Conservation (phyloP, 2,329 filamentous ascomycete species). For the Penicillium griseofulvum region DNA sequence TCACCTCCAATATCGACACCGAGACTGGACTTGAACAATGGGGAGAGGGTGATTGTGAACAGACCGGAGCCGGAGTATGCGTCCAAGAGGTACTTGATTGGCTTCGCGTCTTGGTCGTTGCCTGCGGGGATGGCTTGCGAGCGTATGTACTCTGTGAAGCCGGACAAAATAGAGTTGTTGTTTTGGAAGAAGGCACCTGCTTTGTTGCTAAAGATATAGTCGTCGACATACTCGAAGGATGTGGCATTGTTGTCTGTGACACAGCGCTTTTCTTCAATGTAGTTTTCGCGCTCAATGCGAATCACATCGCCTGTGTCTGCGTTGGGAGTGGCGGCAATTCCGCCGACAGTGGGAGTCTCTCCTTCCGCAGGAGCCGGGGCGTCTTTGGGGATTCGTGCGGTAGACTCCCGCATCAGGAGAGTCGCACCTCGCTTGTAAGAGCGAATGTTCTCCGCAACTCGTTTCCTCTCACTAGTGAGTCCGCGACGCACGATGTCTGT, state of each 20-base stretch:
- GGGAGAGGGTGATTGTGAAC: slow-evolving; percentile 90
- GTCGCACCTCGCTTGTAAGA: slow-evolving; percentile 82
- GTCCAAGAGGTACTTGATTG: slow-evolving; percentile 86
- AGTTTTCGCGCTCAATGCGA: slow-evolving; percentile 56
- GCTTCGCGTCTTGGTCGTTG: slow-evolving; percentile 33
- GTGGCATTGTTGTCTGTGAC: slow-evolving; percentile 80
- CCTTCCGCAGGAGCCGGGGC: slow-evolving; percentile 11
- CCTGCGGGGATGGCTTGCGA: slow-evolving; percentile 65
- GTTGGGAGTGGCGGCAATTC: slow-evolving; percentile 28
- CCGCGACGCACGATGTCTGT: slow-evolving; percentile 80
- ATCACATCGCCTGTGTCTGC: slow-evolving; percentile 47
- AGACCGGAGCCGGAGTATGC: slow-evolving; percentile 96
- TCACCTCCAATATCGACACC: slow-evolving; percentile 85
- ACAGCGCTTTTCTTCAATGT: slow-evolving; percentile 80
- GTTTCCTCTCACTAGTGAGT: slow-evolving; percentile 72
- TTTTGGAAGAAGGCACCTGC: slow-evolving; percentile 98
- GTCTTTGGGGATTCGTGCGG: slow-evolving; percentile 54
- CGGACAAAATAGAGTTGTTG: slow-evolving; percentile 93
- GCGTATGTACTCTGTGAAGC: slow-evolving; percentile 84
- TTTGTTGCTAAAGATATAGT: slow-evolving; percentile 83
- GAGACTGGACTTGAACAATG: slow-evolving; percentile 72
- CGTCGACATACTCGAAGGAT: slow-evolving; percentile 82
- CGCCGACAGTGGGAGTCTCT: slow-evolving; percentile 19
- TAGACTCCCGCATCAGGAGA: slow-evolving; percentile 83
- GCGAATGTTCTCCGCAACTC: slow-evolving; percentile 67